Percentiles rank a stretch among this genome's conserved stretches.
These are phyloP conservation scores for Fusarium nygamai DNA, from an alignment of 2,329 filamentous ascomycete species.

Conservation along the genomic window DNA sequence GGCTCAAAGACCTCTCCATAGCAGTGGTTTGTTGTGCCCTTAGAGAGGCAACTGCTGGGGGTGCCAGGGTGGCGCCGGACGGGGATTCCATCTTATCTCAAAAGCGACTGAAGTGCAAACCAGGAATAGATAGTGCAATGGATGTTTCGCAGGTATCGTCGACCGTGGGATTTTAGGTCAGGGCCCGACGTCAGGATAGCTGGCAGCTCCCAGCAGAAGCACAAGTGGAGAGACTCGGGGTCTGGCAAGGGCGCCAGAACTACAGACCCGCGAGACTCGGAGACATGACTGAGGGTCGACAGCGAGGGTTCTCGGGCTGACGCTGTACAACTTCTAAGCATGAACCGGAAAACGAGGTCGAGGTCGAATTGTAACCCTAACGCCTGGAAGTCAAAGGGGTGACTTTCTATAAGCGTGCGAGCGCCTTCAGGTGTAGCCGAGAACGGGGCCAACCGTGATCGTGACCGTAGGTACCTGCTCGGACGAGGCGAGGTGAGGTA, in stretches of 20 bases:
- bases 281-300: constrained; percentile 57
- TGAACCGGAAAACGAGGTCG: constrained; percentile 4
- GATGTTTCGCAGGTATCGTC: constrained; percentile 32
- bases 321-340: constrained; percentile 28
- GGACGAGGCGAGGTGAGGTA: not conserved
- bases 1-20: constrained; percentile 78
- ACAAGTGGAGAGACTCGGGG: constrained; percentile 46
- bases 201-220: constrained; percentile 31
- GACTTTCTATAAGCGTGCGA: constrained; percentile 9
- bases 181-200: constrained; percentile 25
- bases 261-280: constrained; percentile 55
- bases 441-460: constrained; percentile 25
- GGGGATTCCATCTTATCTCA: constrained; percentile 52
- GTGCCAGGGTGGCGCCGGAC: constrained; percentile 54
- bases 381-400: constrained; percentile 11
- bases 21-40: constrained; percentile 58
- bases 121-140: constrained; percentile 11
- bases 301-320: constrained; percentile 43
- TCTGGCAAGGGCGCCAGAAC: constrained; percentile 60
- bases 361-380: constrained; percentile 6
- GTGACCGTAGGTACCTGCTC: constrained; percentile 30
- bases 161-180: constrained; percentile 19
- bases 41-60: constrained; percentile 63
- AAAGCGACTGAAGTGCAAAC: constrained; percentile 4
- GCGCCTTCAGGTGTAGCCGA: constrained; percentile 19